Base-by-base conservation (phyloP, 805 yeast species). In the Schwanniomyces vanrijiae region DNA sequence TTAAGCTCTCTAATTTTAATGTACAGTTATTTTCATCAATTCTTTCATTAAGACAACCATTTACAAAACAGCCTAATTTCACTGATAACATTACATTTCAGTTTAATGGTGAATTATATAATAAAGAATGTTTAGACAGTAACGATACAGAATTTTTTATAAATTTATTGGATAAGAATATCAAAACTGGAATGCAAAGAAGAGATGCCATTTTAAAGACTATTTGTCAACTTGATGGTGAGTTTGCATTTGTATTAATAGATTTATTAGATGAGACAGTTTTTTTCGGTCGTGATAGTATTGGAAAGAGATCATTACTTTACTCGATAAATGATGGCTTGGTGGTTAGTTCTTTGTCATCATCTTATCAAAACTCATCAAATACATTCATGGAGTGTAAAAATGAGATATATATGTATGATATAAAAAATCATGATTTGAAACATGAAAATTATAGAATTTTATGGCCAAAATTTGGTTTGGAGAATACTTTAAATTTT, bases 71-170 rank as follows among this genome's bases (percentile, higher is more conserved):
- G 64, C 97, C 98, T 0, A 52, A 82, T 3, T 53, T 48, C 2
- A 51, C 51, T 7, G 61, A 55, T 3, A 52, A 66, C 3, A 59
- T 40, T 53, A 70, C 55, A 0, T 59, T 95, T 7, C 96, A 90
- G 59, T 92, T 86, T 66, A 94, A 95, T 62, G 99, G 99, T 0
- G 97, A 94, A 57, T 65, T 94, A 9, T 94, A 94, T 63, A 84
- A 84, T 52, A 54, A 62, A 1, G 85, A 77, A 31, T 76, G 86
- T 19, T 53, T 69, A 26, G 51, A 55, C 4, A 44, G 71, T 0
- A 88, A 88, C 60, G 97, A 91, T 63, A 83, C 95, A 0, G 70
- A 62, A 3, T 86, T 63, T 52, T 65, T 89, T 5, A 67, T 71
- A 41, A 56, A 69, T 1, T 55, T 56, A 25, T 59, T 87, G 25